Base-by-base conservation (phyloP, 768 basidiomycete species). In the Boletus subcaerulescens region DNA sequence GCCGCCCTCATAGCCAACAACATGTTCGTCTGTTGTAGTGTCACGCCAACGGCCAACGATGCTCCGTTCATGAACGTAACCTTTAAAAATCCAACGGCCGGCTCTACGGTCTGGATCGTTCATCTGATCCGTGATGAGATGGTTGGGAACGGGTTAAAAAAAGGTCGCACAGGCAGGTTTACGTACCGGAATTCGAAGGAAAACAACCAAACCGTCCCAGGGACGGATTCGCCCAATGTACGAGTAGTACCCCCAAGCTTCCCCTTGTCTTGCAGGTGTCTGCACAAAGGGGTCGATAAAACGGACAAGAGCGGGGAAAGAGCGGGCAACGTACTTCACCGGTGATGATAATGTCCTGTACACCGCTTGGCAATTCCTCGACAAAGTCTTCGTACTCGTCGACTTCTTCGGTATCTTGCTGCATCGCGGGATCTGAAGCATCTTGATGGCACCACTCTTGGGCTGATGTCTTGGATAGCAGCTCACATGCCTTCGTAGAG, bases 1-100 rank as follows among this genome's bases (percentile, higher is more conserved):
- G 29, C 74, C 72, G 41, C 81, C 79, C 65, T 79, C 79, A 48
- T 72, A 75, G n/a, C 81, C 81, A n/a, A 74, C 61, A 22, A 63
- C 61, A 48, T 73, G 65, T 17, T 66, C 61, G 24, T 66, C 64
- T 1, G 76, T 81, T 39, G 68, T 66, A 20, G 77, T 80, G 55
- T 80, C 80, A 49, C 81, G 76, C 81, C 81, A 81, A 20, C 79
- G 72, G 35, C 81, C 82, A 36, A 80, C 79, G 38, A 83, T 68
- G 63, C 77, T 81, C 29, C 69, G 65, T 58, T 73, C 74, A 48
- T 82, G 74, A 43, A 82, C 53, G 60, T 83, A 82, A 47, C 81
- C 80, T 55, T 73, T 78, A 49, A 82, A 82, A 48, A 82, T 62
- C 78, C 76, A 82, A 29, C 66, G 73, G 12, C 81, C 80, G 14